Conservation (phyloP, 768 basidiomycete genomes). For the Phlegmacium glaucopus region DNA sequence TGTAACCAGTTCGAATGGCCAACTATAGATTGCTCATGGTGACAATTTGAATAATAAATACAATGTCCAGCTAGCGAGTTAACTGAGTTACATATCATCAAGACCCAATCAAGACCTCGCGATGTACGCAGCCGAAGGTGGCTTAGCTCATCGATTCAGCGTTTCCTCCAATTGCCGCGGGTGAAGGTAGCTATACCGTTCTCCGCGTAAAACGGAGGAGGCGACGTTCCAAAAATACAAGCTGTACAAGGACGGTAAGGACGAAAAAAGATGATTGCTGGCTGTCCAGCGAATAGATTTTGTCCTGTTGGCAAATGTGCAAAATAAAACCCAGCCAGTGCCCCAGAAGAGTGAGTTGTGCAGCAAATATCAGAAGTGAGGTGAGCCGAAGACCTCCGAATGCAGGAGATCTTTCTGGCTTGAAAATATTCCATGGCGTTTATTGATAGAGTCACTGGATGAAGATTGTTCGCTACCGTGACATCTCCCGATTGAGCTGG, state of each 20-base stretch:
- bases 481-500: conserved; percentile 3
- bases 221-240: conserved; percentile 62
- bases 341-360: conserved; percentile 37
- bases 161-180: conserved; percentile 55
- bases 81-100: background rate
- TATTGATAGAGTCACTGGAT: conserved; percentile 13
- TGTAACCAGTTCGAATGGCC: no score
- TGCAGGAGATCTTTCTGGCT: conserved; percentile 31
- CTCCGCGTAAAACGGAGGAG: conserved; percentile 63
- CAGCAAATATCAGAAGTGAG: conserved; percentile 39
- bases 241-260: conserved; percentile 45
- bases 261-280: conserved; percentile 55
- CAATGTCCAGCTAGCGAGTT: background rate
- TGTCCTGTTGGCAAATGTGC: conserved; percentile 9
- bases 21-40: no score
- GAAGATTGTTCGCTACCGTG: conserved; percentile 3
- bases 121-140: conserved; percentile 15
- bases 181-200: conserved; percentile 57
- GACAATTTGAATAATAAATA: background rate
- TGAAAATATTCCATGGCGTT: conserved; percentile 34
- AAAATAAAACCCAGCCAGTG: conserved; percentile 50
- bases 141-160: conserved; percentile 43
- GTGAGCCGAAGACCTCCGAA: conserved; percentile 43
- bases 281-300: conserved; percentile 18
- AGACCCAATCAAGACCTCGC: no score